Conservation (phyloP, 305 asterid genomes). For the Caryopteris hybrid region DNA sequence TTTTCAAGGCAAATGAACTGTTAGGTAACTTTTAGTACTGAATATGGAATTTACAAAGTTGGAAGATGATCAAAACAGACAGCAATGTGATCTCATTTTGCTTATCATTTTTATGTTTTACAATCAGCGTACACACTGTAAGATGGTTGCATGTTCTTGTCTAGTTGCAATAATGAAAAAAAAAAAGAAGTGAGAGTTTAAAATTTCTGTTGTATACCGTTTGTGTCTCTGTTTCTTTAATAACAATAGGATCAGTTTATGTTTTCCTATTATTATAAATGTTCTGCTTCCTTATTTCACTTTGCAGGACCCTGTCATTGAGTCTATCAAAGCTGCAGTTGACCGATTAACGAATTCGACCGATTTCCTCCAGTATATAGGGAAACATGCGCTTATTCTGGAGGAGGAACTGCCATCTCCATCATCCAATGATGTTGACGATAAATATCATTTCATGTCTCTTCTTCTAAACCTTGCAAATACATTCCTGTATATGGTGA, state of each 20-base stretch:
- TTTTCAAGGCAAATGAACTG: no score
- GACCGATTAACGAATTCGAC: conserved; percentile 60
- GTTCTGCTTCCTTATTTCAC: not conserved
- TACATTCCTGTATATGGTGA: conserved; percentile 74
- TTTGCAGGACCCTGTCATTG: conserved; percentile 59
- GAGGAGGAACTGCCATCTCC: conserved; percentile 52
- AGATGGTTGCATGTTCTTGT: no score
- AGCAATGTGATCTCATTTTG: not conserved
- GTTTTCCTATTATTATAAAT: not conserved
- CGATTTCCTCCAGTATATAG: conserved; percentile 60
- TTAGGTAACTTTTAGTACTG: no score
- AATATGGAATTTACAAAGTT: no score
- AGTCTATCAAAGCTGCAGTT: conserved; percentile 50
- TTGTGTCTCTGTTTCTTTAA: no score
- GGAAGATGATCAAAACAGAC: no score
- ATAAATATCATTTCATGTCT: conserved; percentile 59
- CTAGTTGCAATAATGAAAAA: no score
- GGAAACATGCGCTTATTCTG: conserved; percentile 61
- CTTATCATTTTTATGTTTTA: not conserved
- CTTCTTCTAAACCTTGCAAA: conserved; percentile 63
- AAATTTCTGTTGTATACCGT: no score
- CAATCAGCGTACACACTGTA: not conserved
- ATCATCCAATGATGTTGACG: conserved; percentile 36
- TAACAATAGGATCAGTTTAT: not conserved
- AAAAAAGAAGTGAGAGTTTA: no score